Conservation (phyloP, 805 yeast genomes). For the Limtongozyma cylindracea region DNA sequence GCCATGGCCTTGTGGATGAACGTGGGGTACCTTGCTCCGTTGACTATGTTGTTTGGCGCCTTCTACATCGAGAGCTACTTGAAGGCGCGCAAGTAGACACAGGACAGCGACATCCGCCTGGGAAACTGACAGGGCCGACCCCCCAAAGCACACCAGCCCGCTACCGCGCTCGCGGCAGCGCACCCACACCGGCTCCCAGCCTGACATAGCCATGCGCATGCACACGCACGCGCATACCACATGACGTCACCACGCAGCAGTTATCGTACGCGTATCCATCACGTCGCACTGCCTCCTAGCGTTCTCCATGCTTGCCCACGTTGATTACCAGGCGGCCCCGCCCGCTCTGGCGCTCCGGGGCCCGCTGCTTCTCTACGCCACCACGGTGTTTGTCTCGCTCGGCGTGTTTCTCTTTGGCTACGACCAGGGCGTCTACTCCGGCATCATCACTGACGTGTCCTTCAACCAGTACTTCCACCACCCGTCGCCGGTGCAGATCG, state of each 20-base stretch:
- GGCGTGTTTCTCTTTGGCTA: conserved; percentile 10
- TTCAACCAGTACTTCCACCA: conserved; percentile 17
- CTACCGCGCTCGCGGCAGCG: no score
- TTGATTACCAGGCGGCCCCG: conserved; percentile 10
- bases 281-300: no score
- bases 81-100: conserved; percentile 2
- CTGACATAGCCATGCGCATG: no score
- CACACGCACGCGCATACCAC: no score
- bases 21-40: conserved; percentile 39
- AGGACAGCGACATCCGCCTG: no score
- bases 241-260: no score
- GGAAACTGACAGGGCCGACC: no score
- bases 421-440: conserved; percentile 70
- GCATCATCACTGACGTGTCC: conserved; percentile 50
- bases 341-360: conserved; percentile 12
- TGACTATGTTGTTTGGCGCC: conserved; percentile 38
- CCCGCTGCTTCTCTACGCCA: conserved; percentile 13
- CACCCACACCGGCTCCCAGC: no score
- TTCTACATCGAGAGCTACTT: conserved; percentile 36
- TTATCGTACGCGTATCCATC: no score
- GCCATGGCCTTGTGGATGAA: conserved; percentile 34
- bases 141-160: no score
- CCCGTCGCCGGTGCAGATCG: background rate
- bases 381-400: conserved; percentile 17
- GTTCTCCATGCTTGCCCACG: no score